These are phyloP conservation scores for Amphichorda felina DNA, from an alignment of 2,329 filamentous ascomycete species.

Conservation along the genomic window DNA sequence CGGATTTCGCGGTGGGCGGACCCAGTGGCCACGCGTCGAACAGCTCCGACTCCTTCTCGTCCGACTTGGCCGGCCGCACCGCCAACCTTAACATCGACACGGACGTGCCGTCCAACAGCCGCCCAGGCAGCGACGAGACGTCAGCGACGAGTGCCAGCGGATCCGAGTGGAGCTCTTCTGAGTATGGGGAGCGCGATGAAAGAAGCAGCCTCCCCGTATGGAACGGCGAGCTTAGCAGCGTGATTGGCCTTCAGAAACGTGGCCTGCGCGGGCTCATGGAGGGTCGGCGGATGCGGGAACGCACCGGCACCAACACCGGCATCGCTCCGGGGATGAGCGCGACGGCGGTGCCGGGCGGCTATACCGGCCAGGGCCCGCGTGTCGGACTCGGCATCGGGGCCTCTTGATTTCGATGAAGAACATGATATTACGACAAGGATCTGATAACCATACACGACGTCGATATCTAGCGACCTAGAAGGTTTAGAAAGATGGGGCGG, in stretches of 20 bases:
- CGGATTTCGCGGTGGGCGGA: slow-evolving; percentile 19
- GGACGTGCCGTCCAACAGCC: slow-evolving; percentile 19
- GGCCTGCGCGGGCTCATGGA: slow-evolving; percentile 91
- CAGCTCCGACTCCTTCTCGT: slow-evolving; percentile 13
- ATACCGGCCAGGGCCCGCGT: slow-evolving; percentile 18
- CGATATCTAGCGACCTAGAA: too few species aligned
- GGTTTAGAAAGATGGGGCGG: not conserved
- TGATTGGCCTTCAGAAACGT: slow-evolving; percentile 91
- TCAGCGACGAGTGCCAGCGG: slow-evolving; percentile 37
- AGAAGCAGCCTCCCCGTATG: slow-evolving; percentile 41
- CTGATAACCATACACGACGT: not conserved
- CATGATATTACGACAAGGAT: too few species aligned
- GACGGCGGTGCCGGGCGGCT: slow-evolving; percentile 17
- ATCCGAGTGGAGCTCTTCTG: slow-evolving; percentile 45
- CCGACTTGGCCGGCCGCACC: slow-evolving; percentile 16
- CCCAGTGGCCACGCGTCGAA: slow-evolving; percentile 8
- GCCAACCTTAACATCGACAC: slow-evolving; percentile 36
- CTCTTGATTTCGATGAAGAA: not conserved
- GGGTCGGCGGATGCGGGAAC: slow-evolving; percentile 71
- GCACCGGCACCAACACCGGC: slow-evolving; percentile 33
- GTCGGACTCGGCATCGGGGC: slow-evolving; percentile 43
- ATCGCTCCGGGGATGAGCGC: slow-evolving; percentile 11
- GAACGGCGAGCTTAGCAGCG: slow-evolving; percentile 71
- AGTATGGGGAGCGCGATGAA: slow-evolving; percentile 34
- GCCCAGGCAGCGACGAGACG: slow-evolving; percentile 33